Evolutionary conservation across 306 rosid genomes (phyloP), one percentile per base, ranked within the genome.

Genomic region (Vigna reflexopilosa): DNA sequence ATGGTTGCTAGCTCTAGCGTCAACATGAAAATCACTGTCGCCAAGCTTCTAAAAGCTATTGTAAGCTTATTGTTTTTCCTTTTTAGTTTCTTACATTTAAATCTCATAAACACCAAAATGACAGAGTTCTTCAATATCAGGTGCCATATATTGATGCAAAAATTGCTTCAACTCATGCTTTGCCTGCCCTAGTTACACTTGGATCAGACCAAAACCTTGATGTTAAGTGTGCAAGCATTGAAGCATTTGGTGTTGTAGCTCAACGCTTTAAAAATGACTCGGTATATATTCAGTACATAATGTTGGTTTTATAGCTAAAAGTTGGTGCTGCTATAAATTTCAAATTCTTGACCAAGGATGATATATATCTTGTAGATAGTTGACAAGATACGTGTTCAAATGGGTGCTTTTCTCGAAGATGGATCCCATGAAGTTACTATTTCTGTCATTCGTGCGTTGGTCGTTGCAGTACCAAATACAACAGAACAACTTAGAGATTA

Each of bases 371-470:
- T 54, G 79, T 80, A 92, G 98, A 93, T 95, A 83, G 94, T 95
- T 67, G 98, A 95, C 72, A 92, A 95, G 87, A 92, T 95, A 87
- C 91, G 98, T 19, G 92, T 92, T 81, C 98, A 95, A 87, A 93
- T 95, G 97, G 97, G 92, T 84, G 99, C 99, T 81, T 95, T 95
- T 81, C 90, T 95, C 69, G 99, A 95, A 82, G 99, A 95, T 88
- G 98, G 99, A 79, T 92, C 98, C 72, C 99, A 95, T 78, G 98
- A 95, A 90, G 95, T 93, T 59, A 85, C 91, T 12, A 58, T 93
- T 71, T 97, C 96, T 55, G 99, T 85, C 50, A 84, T 95, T 84
- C 98, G 91, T 80, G 96, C 99, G 6, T 76, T 95, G 84, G 89
- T 90, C 74, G 85, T 93, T 83, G 96, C 99, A 70, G 88, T 91